These are phyloP conservation scores for Streptanthus diversifolius DNA, from an alignment of 345 rosid genomes.

Conservation along the genomic window DNA sequence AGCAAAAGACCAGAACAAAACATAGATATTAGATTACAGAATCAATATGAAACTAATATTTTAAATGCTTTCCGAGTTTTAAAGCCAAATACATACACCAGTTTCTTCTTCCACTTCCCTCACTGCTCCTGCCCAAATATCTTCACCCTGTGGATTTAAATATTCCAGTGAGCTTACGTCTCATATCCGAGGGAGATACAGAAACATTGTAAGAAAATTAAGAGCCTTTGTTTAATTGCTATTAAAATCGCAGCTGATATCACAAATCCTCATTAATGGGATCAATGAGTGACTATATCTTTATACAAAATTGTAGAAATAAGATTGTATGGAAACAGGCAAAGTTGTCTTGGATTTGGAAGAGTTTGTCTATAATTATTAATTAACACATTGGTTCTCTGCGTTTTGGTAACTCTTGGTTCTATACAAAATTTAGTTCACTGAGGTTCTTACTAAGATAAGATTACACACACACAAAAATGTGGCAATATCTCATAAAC, in stretches of 20 bases:
- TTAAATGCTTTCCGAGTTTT: not conserved
- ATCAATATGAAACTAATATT: not conserved
- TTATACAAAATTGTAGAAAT: not conserved
- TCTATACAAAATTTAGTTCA: not conserved
- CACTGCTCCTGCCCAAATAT: not conserved
- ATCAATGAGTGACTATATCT: not conserved
- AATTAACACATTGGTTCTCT: not conserved
- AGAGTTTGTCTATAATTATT: not conserved
- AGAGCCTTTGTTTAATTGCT: not conserved
- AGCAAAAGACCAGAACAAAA: not conserved
- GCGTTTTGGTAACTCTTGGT: too few species aligned
- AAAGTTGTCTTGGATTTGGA: not conserved
- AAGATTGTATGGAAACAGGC: not conserved
- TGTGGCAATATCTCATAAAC: not conserved
- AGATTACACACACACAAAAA: not conserved
- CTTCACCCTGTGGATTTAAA: not conserved
- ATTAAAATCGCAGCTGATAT: not conserved
- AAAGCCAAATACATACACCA: not conserved
- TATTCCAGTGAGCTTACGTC: not conserved
- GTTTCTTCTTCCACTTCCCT: constrained; percentile 15
- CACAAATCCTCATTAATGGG: not conserved
- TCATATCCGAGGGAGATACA: not conserved
- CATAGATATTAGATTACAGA: not conserved
- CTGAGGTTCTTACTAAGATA: not conserved
- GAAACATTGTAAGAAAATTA: not conserved